A percentile compares a stretch with the other conserved stretches of the same genome.
Conservation (phyloP, 2,329 filamentous ascomycete genomes). For the Colletotrichum sp. region DNA sequence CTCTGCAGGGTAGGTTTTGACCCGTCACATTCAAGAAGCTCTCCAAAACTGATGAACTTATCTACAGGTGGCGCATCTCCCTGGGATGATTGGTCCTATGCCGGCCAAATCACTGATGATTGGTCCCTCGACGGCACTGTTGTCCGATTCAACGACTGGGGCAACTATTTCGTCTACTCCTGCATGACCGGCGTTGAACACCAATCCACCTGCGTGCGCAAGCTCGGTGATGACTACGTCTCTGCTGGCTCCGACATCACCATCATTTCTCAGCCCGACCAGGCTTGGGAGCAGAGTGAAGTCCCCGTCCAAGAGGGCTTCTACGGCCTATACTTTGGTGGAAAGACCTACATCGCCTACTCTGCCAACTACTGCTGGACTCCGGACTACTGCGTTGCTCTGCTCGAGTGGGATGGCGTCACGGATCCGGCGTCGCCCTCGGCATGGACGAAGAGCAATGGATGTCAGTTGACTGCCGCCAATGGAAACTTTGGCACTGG, state of each 20-base stretch:
- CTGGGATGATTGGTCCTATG: constrained; percentile 57
- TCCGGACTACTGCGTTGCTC: constrained; percentile 55
- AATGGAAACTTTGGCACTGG: constrained; percentile 64
- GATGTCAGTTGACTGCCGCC: constrained; percentile 54
- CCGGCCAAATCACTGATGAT: constrained; percentile 47
- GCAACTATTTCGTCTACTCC: constrained; percentile 60
- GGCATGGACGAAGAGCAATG: constrained; percentile 57
- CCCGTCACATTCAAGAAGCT: not conserved
- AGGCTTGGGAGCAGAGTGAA: constrained; percentile 54
- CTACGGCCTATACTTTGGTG: constrained; percentile 56
- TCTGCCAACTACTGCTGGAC: constrained; percentile 64
- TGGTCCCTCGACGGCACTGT: constrained; percentile 62
- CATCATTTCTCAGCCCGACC: constrained; percentile 56
- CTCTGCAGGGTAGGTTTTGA: constrained; percentile 47
- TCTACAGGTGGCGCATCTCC: constrained; percentile 53
- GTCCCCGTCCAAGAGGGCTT: constrained; percentile 61
- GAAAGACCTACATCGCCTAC: constrained; percentile 58
- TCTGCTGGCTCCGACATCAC: constrained; percentile 46
- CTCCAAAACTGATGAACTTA: not conserved
- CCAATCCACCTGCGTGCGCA: constrained; percentile 43
- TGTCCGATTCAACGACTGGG: constrained; percentile 48
- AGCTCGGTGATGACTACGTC: constrained; percentile 42
- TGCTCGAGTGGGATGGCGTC: constrained; percentile 57
- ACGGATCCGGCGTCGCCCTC: constrained; percentile 47
- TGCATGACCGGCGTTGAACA: constrained; percentile 49